A percentile compares a stretch with the other conserved stretches of the same genome.
phyloP scores from a whole-genome alignment of 768 basidiomycete genomes.

The Mycena vulgaris region DNA sequence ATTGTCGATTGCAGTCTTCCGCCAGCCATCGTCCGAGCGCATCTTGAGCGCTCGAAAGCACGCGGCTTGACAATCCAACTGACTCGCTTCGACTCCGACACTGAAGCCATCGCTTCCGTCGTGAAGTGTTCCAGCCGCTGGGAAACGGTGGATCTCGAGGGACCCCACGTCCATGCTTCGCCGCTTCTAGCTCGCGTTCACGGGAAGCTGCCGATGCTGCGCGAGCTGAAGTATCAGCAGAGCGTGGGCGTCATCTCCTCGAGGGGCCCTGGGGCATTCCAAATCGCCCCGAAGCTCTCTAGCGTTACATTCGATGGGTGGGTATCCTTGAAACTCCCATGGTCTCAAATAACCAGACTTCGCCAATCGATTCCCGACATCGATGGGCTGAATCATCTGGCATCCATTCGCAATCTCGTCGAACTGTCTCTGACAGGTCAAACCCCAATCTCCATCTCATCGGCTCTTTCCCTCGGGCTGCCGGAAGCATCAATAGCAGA shows the following conservation, averaged over 20 bases:
- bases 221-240: constrained; percentile 12
- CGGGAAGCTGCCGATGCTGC: constrained; percentile 13
- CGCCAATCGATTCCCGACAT: too few species aligned
- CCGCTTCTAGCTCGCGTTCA: background rate
- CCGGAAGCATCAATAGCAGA: too few species aligned
- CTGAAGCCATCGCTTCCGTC: background rate
- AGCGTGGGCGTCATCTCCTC: too few species aligned
- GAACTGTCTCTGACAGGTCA: constrained; percentile 9
- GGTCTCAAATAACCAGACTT: background rate
- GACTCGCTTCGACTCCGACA: background rate
- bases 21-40: background rate
- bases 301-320: background rate
- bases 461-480: too few species aligned
- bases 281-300: constrained; percentile 15
- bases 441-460: background rate
- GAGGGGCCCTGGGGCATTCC: constrained; percentile 1
- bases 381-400: background rate
- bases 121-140: constrained; percentile 1
- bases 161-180: too few species aligned
- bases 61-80: background rate
- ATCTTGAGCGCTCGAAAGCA: constrained; percentile 3
- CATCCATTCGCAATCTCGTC: constrained; percentile 10
- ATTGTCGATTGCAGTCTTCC: background rate
- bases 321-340: background rate
- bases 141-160: constrained; percentile 8